A percentile compares a stretch with the other conserved stretches of the same genome.
phyloP scores from a whole-genome alignment of 2,329 filamentous ascomycete genomes.

The Aspergillus costaricaensis region DNA sequence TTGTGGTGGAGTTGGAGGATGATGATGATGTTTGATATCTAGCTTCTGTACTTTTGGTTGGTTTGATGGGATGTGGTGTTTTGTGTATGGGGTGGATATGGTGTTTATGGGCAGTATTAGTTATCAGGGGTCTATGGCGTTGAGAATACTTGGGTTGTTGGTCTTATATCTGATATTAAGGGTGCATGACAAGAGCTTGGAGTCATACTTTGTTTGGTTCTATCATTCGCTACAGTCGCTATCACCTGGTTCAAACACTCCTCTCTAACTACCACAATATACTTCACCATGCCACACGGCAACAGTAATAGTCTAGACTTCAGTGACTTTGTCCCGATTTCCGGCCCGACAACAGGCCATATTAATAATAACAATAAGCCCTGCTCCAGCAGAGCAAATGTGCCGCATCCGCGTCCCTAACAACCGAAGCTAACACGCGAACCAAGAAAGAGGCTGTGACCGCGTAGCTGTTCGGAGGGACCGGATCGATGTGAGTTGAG shows the following conservation, averaged over 20 bases:
- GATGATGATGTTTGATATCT: background rate
- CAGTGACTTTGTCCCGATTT: background rate
- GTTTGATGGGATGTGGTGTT: background rate
- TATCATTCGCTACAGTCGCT: too few relatives aligned
- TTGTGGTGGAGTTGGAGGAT: background rate
- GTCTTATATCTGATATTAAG: too few relatives aligned
- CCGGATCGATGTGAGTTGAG: background rate
- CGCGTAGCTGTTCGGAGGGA: background rate
- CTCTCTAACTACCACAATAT: background rate
- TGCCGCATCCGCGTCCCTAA: background rate
- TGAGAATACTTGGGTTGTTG: too few relatives aligned
- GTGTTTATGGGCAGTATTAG: too few relatives aligned
- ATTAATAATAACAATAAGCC: background rate
- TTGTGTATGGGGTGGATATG: background rate
- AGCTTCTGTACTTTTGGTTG: background rate
- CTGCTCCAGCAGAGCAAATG: background rate
- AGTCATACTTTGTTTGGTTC: too few relatives aligned
- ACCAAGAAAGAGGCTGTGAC: background rate
- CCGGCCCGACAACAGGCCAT: background rate
- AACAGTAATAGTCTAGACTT: background rate
- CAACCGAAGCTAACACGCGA: background rate
- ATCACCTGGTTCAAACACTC: background rate
- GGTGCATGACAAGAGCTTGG: too few relatives aligned
- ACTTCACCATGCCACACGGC: background rate
- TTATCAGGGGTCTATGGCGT: too few relatives aligned